phyloP scores from a whole-genome alignment of 2,329 filamentous ascomycete genomes.

The Phaeoacremonium minimum region DNA sequence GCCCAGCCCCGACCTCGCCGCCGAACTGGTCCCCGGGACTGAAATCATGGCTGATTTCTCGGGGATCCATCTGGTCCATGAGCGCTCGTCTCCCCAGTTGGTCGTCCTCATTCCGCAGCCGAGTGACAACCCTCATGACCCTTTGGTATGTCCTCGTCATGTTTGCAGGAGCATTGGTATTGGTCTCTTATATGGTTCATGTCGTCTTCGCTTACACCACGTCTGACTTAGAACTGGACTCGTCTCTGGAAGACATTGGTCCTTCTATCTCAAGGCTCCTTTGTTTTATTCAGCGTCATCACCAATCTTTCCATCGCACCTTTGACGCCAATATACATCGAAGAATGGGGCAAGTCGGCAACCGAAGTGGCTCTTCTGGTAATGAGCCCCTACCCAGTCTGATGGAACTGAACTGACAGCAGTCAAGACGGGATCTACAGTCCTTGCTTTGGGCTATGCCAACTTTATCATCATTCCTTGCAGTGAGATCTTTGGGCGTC shows the following conservation, averaged over 20 bases:
- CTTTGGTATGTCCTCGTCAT: slow-evolving; percentile 22
- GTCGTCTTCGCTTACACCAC: too few species aligned
- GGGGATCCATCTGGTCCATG: not conserved
- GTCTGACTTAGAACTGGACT: not conserved
- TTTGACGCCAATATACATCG: not conserved
- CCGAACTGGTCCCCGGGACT: not conserved
- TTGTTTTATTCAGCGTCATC: not conserved
- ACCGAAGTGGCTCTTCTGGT: not conserved
- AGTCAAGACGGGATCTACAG: not conserved
- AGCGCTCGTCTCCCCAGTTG: not conserved
- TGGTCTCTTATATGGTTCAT: too few species aligned
- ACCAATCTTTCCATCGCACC: not conserved
- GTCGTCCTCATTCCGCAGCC: slow-evolving; percentile 49
- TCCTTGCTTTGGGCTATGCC: not conserved
- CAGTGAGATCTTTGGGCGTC: not conserved
- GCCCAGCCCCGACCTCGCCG: slow-evolving; percentile 16
- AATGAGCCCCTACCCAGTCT: not conserved
- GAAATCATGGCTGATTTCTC: not conserved
- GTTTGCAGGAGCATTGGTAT: not conserved
- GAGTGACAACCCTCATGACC: slow-evolving; percentile 45
- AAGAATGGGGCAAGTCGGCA: not conserved
- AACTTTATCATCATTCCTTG: not conserved
- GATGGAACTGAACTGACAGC: not conserved
- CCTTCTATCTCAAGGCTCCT: not conserved
- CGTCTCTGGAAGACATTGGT: too few species aligned